Base-by-base conservation (phyloP, 1,284 basidiomycete species). In the Tilletia caries region DNA sequence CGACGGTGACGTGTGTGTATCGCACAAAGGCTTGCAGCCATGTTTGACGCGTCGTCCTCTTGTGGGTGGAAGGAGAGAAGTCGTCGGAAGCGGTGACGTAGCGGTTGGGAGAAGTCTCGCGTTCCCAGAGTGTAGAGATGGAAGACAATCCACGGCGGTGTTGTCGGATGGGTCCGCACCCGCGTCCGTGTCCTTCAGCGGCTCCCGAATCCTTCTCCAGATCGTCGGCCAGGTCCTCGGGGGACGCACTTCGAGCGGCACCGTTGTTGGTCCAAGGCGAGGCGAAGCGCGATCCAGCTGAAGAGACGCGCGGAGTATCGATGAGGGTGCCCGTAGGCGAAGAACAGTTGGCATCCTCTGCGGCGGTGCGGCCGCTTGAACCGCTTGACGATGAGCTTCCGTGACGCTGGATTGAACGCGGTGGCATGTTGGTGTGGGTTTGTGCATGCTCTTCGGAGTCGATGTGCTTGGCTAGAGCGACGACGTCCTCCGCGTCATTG, bases 1-100 rank as follows among this genome's bases (percentile, higher is more conserved):
- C 90, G 2, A 88, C 72, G 1, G 71, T 71, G 4, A 79, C 73
- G 58, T 76, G 75, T 4, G 73, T 66, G 54, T 73, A 75, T 15
- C 73, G 66, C 8, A 75, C 4, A 6, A 75, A 25, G 33, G 20
- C 50, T 3, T 37, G 48, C 6, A 69, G 50, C 29, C n/a, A 23
- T 23, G 58, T 34, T 34, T 33, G 58, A 62, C 58, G 29, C 1
- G 58, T 34, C 32, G 32, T 62, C 1, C 20, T 48, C 27, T 5
- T 3, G 25, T 32, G 18, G 41, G 34, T 10, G 13, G 41, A 65
- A 29, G 15, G 10, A 41, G 37, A 41, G 41, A 4, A 20, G 41
- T 2, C 5, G 33, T 8, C 34, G 12, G n/a, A 66, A 54, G 1
- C 69, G 64, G 29, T 69, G 41, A 1, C 46, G 65, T 54, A 68